Evolutionary conservation across 768 basidiomycete genomes (phyloP), one percentile per base, ranked within the genome.

Genomic region (Termitomyces sp.): DNA sequence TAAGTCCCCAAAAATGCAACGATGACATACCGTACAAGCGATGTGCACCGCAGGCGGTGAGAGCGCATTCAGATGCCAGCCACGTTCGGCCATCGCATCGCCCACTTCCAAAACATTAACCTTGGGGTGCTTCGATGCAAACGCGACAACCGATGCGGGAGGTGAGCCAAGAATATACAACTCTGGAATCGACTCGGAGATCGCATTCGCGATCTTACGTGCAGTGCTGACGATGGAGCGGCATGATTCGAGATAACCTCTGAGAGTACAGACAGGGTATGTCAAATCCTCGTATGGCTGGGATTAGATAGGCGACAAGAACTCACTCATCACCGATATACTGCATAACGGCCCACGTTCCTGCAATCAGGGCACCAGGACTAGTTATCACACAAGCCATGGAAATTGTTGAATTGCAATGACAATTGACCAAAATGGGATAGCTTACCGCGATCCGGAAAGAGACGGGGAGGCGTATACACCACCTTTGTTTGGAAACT

Each of bases 341-440:
- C 62, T 96, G 90, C 86, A 99, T 88, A 2, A 94, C 93, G 7
- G 96, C 96, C 94, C 95, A 99, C 32, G 94, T 87, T 49, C 92
- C 96, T 28, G 96, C 96, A 60, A 99, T 88, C 61, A 98, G 75
- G 0, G 95, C 87, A 6, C 96, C 97, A 0, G 95, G 92, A 41
- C 95, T 54, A 93, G 44, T 40, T 55, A 35, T 20, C 49, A 12
- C 40, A 58, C 40, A 58, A 48, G 18, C 18, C 7, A 56, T 20
- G 26, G 20, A 60, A 41, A 35, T 30, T 33, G 43, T 30, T 33
- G 36, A 1, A 3, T 23, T 5, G 23, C 13, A 41, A 48, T 14
- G 12, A 48, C 35, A 55, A 14, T 26, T n/a, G 18, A 30, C 26
- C 32, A 2, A 30, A 47, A 30, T 14, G 33, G n/a, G 32, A 20